Evolutionary conservation across 2,329 filamentous ascomycete species (phyloP), one percentile per base, ranked within the genome.

Genomic region (Paramyrothecium roridum): DNA sequence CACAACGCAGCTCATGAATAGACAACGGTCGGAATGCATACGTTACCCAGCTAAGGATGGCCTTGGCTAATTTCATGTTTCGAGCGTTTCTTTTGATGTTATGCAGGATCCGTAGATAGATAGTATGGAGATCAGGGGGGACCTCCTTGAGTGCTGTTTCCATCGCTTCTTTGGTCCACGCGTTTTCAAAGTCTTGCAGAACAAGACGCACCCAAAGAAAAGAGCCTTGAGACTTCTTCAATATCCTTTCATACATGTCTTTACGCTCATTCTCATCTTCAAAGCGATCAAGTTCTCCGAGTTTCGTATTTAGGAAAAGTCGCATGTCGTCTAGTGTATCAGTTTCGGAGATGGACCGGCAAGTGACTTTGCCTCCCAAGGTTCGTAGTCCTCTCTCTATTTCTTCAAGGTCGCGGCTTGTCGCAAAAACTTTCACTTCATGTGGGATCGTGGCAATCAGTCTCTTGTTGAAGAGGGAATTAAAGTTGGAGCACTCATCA

Each of bases 151-250:
- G 22, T 11, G 48, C 21, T 3, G 48, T 22, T 23, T 50, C 48
- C 48, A 50, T 50, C n/a, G 20, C 48, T 50, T 50, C 48, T 17
- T 26, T 26, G 8, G 48, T 50, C 48, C 48, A 50, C 11, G 22
- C 21, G 19, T 30, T 50, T 26, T 50, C 48, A 30, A 50, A 50
- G 13, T 50, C 48, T 7, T 50, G 20, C 7, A 50, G 48, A 16
- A 50, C 48, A 16, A 50, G 48, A n/a, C 48, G 48, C n/a, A 50
- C 21, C 48, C 48, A 50, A 16, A 50, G 19, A 33, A 50, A 50
- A n/a, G 48, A 50, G 3, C 48, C 48, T 11, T 26, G 48, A 26
- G 48, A 50, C 22, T 33, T 50, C 16, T 30, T 16, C 48, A 50
- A 16, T 3, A 50, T 30, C 22, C 17, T 50, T 16, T 20, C 22